Conservation (phyloP, 495 filamentous ascomycete species). For the Penicillium flavigenum region DNA sequence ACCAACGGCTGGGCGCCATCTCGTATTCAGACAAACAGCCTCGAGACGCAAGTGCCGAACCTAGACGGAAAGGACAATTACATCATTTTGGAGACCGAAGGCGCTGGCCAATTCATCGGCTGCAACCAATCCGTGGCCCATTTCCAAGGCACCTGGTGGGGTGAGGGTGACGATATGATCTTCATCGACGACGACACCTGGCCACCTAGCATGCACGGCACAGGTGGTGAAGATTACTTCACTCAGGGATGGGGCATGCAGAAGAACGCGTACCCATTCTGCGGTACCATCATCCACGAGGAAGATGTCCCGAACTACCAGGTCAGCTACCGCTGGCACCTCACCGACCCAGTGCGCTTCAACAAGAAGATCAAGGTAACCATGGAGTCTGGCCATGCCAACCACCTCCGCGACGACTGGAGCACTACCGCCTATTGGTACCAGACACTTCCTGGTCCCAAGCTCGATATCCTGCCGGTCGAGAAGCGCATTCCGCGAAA, state of each 20-base stretch:
- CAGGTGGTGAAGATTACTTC: slow-evolving; percentile 14
- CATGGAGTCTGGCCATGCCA: too few species aligned
- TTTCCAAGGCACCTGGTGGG: slow-evolving; percentile 28
- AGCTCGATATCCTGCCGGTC: slow-evolving; percentile 22
- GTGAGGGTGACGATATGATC: slow-evolving; percentile 30
- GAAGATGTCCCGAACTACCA: slow-evolving; percentile 25
- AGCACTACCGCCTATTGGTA: neutral
- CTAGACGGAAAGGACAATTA: too few species aligned
- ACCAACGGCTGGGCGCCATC: slow-evolving; percentile 26
- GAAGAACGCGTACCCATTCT: slow-evolving; percentile 26
- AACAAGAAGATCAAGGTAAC: too few species aligned
- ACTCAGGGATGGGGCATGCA: too few species aligned
- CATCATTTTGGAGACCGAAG: slow-evolving; percentile 18
- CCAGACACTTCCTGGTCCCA: slow-evolving; percentile 25
- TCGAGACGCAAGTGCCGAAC: too few species aligned
- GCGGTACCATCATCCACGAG: slow-evolving; percentile 26
- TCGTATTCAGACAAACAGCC: too few species aligned
- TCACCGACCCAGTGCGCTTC: neutral
- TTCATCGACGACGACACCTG: slow-evolving; percentile 31
- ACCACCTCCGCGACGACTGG: too few species aligned
- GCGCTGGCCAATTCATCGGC: slow-evolving; percentile 22
- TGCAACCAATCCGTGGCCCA: slow-evolving; percentile 28
- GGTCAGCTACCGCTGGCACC: slow-evolving; percentile 27
- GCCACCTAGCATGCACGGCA: slow-evolving; percentile 28
- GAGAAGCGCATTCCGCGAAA: too few species aligned